Conservation (phyloP, 2,329 filamentous ascomycete species). For the Aspergillus vadensis region DNA sequence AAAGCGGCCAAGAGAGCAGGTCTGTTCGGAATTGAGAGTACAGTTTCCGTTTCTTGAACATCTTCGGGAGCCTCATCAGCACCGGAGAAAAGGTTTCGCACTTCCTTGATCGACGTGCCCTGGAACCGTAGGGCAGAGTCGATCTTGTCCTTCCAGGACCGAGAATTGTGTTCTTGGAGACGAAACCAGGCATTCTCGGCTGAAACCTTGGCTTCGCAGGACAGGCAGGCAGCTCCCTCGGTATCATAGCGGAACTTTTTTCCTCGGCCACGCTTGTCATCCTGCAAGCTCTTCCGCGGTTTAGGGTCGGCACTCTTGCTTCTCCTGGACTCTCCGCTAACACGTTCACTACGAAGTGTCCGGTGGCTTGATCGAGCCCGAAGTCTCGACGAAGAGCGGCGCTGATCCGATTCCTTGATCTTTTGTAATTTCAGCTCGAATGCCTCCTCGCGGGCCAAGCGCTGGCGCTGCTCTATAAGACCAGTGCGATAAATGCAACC, state of each 20-base stretch:
- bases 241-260: slow-evolving; percentile 69
- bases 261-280: slow-evolving; percentile 39
- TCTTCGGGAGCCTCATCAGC: slow-evolving; percentile 79
- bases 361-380: slow-evolving; percentile 56
- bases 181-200: slow-evolving; percentile 74
- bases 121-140: slow-evolving; percentile 72
- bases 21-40: slow-evolving; percentile 80
- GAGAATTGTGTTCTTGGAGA: slow-evolving; percentile 77
- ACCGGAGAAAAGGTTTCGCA: slow-evolving; percentile 79
- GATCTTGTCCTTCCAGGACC: slow-evolving; percentile 90
- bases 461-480: slow-evolving; percentile 83
- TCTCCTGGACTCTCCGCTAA: slow-evolving; percentile 45
- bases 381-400: slow-evolving; percentile 53
- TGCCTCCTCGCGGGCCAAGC: slow-evolving; percentile 84
- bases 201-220: slow-evolving; percentile 69
- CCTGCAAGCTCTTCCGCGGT: slow-evolving; percentile 31
- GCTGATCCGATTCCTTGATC: slow-evolving; percentile 67
- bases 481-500: slow-evolving; percentile 91
- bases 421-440: slow-evolving; percentile 86
- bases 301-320: slow-evolving; percentile 61
- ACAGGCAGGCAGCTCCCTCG: slow-evolving; percentile 72
- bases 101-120: slow-evolving; percentile 72
- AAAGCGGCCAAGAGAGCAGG: slow-evolving; percentile 79
- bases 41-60: slow-evolving; percentile 76
- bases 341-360: slow-evolving; percentile 44